A percentile compares a stretch with the other conserved stretches of the same genome.
phyloP scores from a whole-genome alignment of 23 red algal genomes.

The Gracilariopsis chorda region DNA sequence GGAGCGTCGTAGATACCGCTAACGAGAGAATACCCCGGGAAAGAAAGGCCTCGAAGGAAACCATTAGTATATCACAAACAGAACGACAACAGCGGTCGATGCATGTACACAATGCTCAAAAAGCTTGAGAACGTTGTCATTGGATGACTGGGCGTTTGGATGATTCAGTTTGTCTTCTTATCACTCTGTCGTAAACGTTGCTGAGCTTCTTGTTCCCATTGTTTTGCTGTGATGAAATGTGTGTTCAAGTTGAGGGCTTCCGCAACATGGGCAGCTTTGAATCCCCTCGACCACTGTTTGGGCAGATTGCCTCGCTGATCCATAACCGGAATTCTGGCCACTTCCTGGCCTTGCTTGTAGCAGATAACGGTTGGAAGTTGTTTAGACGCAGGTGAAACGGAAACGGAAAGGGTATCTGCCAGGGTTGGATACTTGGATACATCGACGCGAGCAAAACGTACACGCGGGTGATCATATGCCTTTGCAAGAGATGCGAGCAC shows the following conservation, averaged over 20 bases:
- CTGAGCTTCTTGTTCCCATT: conserved; percentile 55
- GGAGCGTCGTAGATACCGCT: too few relatives aligned
- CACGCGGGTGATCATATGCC: conserved; percentile 41
- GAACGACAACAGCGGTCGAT: too few relatives aligned
- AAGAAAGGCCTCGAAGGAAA: too few relatives aligned
- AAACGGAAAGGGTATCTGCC: conserved; percentile 40
- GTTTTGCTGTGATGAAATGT: conserved; percentile 28
- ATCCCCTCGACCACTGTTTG: conserved; percentile 34
- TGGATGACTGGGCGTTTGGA: too few relatives aligned
- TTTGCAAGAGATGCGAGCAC: conserved; percentile 61
- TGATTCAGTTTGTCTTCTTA: conserved; percentile 24
- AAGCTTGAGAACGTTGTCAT: too few relatives aligned
- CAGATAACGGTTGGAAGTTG: conserved; percentile 70
- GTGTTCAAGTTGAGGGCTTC: conserved; percentile 32
- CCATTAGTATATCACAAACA: too few relatives aligned
- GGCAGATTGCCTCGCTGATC: conserved; percentile 1
- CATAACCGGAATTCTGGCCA: conserved; percentile 52
- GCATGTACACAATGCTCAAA: too few relatives aligned
- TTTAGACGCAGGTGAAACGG: conserved; percentile 24
- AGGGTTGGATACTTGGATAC: conserved; percentile 42
- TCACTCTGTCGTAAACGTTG: conserved; percentile 6
- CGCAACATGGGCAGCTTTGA: conserved; percentile 47
- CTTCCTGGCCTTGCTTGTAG: conserved; percentile 62
- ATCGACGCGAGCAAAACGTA: conserved; percentile 64
- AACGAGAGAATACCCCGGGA: too few relatives aligned